Evolutionary conservation across 257 asterid genomes (phyloP), one percentile per base, ranked within the genome.

Genomic region (Ilex asprella): DNA sequence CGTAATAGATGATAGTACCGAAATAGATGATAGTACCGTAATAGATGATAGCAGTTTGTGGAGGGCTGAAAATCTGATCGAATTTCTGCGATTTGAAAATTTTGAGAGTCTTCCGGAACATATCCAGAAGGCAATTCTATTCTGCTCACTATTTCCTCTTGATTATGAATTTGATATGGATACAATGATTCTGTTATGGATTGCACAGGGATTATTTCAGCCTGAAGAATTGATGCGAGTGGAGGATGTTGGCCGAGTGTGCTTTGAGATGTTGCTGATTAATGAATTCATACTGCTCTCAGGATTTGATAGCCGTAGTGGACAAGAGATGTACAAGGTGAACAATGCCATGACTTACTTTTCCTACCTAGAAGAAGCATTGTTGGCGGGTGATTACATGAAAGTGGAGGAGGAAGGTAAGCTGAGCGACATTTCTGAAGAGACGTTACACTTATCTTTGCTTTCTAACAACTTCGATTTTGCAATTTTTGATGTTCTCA

Each of bases 151-250:
- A 14, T 75, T 77, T 63, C 70, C 70, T 58, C 66, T 66, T 12
- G 75, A 62, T 39, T 66, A 29, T 60, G 75, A 78, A 49, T 78
- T 78, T 70, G 82, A 63, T 15, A 75, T 62, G 68, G 73, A 69
- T 56, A 70, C 71, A 75, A 47, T 76, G 62, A 70, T 81, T 39
- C 70, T 63, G 43, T 32, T 81, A 67, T 78, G 87, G 87, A 76
- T 78, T 21, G 87, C 87, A 2, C 84, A 81, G 70, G 87, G 61
- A 8, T 69, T 71, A 62, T 56, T 78, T 11, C 67, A 73, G 27
- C 30, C 49, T 6, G 69, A 69, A 55, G 68, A 2, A 49, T 31
- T 60, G 16, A 65, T 44, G 32, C 63, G 75, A 51, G 52, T 73
- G 69, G 87, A 81, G 75, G 75, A 70, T 41, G 67, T 67, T 44